Evolutionary conservation across 345 rosid genomes (phyloP).

Genomic region (Salix purpurea): DNA sequence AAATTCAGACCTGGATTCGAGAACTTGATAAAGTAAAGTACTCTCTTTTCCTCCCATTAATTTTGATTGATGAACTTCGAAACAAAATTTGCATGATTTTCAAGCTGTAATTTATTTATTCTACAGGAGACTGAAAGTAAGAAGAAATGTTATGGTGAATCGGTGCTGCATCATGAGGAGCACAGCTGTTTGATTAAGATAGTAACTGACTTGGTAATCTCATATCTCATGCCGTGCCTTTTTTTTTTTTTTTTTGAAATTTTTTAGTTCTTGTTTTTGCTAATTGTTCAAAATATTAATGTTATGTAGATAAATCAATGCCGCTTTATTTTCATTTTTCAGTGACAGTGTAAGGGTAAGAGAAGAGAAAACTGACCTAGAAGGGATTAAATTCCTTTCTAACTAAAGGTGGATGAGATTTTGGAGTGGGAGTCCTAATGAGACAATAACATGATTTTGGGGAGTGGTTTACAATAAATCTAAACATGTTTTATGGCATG

Average conservation of each 20-base stretch:
- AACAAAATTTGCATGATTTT: neutral
- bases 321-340: too few species aligned
- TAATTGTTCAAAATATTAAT: neutral
- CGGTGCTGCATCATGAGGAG: slow-evolving; percentile 7
- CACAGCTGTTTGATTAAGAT: slow-evolving; percentile 29
- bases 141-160: neutral
- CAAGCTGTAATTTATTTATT: neutral
- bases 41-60: neutral
- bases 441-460: too few species aligned
- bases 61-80: neutral
- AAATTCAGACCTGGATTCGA: slow-evolving; percentile 40
- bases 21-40: slow-evolving; percentile 20
- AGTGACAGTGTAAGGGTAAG: too few species aligned
- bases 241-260: neutral
- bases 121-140: slow-evolving; percentile 22
- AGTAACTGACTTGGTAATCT: slow-evolving; percentile 50
- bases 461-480: too few species aligned
- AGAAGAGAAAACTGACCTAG: too few species aligned
- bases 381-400: too few species aligned
- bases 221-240: neutral
- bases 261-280: neutral
- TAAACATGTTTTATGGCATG: too few species aligned
- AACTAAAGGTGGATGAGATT: too few species aligned
- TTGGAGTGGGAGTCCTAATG: too few species aligned
- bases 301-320: too few species aligned